phyloP scores from a whole-genome alignment of 2,329 filamentous ascomycete species.

The Alternaria novae-zelandiae region DNA sequence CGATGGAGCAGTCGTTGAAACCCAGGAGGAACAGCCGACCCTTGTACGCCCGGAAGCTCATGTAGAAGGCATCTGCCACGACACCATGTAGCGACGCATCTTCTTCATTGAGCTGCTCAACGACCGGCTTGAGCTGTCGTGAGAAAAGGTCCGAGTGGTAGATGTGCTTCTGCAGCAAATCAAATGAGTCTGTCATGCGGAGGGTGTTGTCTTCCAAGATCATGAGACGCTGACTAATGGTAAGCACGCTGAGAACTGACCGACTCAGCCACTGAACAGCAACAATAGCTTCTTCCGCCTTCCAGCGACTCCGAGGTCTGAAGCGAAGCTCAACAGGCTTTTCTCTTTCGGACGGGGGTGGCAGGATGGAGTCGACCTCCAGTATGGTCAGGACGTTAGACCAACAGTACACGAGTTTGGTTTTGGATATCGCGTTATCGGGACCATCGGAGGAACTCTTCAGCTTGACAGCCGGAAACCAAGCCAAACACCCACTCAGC shows the following conservation, averaged over 20 bases:
- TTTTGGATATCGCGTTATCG: slow-evolving; percentile 73
- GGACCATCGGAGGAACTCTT: slow-evolving; percentile 74
- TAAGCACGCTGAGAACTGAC: slow-evolving; percentile 88
- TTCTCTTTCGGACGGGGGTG: slow-evolving; percentile 70
- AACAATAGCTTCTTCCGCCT: slow-evolving; percentile 92
- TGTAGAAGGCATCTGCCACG: slow-evolving; percentile 95
- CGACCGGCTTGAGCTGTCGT: slow-evolving; percentile 78
- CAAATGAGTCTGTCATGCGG: slow-evolving; percentile 92
- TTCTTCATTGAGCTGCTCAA: slow-evolving; percentile 87
- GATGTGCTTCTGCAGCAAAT: slow-evolving; percentile 88
- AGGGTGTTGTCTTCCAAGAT: slow-evolving; percentile 86
- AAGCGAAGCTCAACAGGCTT: slow-evolving; percentile 82
- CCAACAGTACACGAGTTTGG: slow-evolving; percentile 97
- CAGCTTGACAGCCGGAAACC: slow-evolving; percentile 95
- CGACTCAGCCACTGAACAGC: slow-evolving; percentile 96
- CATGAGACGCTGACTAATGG: slow-evolving; percentile 90
- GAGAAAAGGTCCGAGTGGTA: slow-evolving; percentile 93
- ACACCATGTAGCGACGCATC: slow-evolving; percentile 92
- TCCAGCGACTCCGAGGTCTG: slow-evolving; percentile 84
- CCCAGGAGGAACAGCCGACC: slow-evolving; percentile 89
- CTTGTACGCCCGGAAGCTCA: slow-evolving; percentile 97
- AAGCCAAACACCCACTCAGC: slow-evolving; percentile 91
- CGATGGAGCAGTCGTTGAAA: slow-evolving; percentile 91
- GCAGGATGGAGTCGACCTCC: slow-evolving; percentile 74
- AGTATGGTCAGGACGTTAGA: slow-evolving; percentile 95